Evolutionary conservation across 495 filamentous ascomycete species (phyloP).

Genomic region (Tuber calosporum): DNA sequence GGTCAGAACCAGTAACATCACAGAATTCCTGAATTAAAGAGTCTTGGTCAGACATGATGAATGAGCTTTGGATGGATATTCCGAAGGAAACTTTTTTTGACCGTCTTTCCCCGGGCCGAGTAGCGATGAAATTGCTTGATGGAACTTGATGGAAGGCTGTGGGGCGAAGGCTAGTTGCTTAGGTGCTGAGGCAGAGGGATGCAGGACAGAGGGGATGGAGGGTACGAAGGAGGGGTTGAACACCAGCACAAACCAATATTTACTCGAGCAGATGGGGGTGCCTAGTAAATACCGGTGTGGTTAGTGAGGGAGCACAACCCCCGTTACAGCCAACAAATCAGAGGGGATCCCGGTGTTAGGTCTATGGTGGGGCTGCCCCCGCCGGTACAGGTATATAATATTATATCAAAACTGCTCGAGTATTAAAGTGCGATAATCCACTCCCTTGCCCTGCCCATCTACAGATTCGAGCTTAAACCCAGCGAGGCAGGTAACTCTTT

Average conservation of each 20-base stretch:
- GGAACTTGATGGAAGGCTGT: conserved; percentile 17
- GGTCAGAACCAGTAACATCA: conserved; percentile 58
- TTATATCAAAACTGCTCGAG: too few relatives aligned
- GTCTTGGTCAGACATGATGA: conserved; percentile 58
- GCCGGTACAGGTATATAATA: too few relatives aligned
- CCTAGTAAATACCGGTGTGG: background rate
- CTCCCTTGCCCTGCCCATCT: background rate
- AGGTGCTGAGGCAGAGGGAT: background rate
- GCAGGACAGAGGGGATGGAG: conserved; percentile 18
- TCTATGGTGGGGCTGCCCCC: background rate
- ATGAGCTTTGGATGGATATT: conserved; percentile 6
- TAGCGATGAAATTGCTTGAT: conserved; percentile 23
- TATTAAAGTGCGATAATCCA: background rate
- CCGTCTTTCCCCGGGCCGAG: background rate
- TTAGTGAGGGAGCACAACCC: background rate
- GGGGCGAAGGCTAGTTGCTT: conserved; percentile 12
- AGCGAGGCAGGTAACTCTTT: background rate
- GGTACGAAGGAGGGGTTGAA: background rate
- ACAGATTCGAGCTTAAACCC: background rate
- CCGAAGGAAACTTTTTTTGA: background rate
- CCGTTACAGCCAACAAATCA: background rate
- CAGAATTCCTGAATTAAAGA: conserved; percentile 66
- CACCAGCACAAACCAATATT: background rate
- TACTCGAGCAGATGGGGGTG: background rate
- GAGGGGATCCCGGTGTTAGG: background rate